These are phyloP conservation scores for Gaultheria prostrata DNA, from an alignment of 148 eudicot species.

Conservation along the genomic window DNA sequence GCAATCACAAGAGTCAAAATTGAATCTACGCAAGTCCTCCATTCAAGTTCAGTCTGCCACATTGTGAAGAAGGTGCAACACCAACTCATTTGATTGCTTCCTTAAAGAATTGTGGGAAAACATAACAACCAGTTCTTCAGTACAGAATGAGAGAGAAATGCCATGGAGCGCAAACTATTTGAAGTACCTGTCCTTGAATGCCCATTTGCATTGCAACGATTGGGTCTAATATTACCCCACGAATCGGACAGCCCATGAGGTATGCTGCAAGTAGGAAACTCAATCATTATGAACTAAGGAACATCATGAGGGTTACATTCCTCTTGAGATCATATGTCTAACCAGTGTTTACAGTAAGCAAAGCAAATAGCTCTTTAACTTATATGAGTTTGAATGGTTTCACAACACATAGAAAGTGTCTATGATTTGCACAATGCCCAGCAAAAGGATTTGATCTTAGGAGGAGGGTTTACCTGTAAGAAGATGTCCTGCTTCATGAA, in stretches of 20 bases:
- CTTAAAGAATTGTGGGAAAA: neutral
- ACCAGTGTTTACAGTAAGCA: neutral
- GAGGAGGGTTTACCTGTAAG: constrained; percentile 55
- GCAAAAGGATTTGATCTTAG: neutral
- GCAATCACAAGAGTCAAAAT: neutral
- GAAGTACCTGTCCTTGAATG: constrained; percentile 91
- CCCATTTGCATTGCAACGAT: constrained; percentile 96
- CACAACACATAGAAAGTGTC: neutral
- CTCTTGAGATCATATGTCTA: neutral
- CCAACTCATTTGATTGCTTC: neutral
- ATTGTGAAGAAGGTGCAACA: neutral
- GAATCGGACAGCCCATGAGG: constrained; percentile 98
- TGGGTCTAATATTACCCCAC: constrained; percentile 94
- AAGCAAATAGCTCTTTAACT: neutral
- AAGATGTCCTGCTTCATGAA: constrained; percentile 99
- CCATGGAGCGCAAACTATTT: neutral
- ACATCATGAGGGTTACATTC: neutral
- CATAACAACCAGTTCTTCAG: no score
- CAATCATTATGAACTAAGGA: neutral
- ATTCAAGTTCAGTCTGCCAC: neutral
- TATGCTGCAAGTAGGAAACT: constrained; percentile 62
- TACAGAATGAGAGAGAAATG: neutral
- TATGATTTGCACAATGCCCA: neutral
- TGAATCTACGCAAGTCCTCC: neutral
- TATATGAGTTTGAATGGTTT: neutral